Conservation (phyloP, 2,329 filamentous ascomycete genomes). For the Triangularia verruculosa region DNA sequence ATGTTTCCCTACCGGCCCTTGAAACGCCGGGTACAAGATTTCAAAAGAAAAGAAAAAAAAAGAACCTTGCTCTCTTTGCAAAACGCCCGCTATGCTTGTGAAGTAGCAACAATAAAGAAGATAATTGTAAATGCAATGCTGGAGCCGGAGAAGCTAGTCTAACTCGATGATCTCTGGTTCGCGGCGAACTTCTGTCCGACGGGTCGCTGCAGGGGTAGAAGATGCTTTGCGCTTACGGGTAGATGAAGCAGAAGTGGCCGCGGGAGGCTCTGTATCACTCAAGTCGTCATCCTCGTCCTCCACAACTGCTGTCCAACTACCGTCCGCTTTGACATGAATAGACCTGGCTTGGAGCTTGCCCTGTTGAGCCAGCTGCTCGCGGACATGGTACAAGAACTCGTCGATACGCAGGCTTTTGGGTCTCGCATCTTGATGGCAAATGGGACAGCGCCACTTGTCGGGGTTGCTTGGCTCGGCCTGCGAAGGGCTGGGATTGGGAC, state of each 20-base stretch:
- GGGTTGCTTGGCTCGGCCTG: constrained; percentile 50
- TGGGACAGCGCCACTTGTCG: constrained; percentile 83
- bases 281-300: constrained; percentile 33
- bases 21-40: not conserved
- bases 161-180: constrained; percentile 23
- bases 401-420: constrained; percentile 71
- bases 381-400: constrained; percentile 66
- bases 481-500: not conserved
- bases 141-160: constrained; percentile 4
- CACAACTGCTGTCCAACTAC: constrained; percentile 56
- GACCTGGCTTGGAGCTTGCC: constrained; percentile 52
- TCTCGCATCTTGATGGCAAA: constrained; percentile 74
- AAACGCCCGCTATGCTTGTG: not conserved
- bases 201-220: not conserved
- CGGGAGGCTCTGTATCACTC: constrained; percentile 30
- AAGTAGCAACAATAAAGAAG: not conserved
- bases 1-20: not conserved
- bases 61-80: not conserved
- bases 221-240: not conserved
- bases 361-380: constrained; percentile 48
- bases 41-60: too few species aligned
- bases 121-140: not conserved
- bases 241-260: not conserved
- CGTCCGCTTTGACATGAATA: constrained; percentile 62
- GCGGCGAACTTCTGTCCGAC: not conserved